phyloP scores from a whole-genome alignment of 495 filamentous ascomycete species.

The Stereocaulon alpinum region DNA sequence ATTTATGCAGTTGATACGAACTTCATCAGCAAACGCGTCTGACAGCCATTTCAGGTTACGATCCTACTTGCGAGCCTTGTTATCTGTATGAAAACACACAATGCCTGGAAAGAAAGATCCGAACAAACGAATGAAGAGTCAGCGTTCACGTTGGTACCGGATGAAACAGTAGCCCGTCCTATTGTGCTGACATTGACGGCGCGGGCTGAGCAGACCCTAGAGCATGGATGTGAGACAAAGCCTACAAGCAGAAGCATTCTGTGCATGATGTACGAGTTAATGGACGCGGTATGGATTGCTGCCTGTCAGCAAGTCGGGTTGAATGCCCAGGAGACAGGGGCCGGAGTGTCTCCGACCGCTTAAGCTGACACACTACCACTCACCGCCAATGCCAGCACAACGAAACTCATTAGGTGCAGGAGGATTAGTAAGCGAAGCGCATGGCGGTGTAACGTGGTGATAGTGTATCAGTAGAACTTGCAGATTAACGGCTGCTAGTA shows the following conservation, averaged over 20 bases:
- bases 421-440: neutral
- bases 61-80: neutral
- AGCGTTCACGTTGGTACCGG: too few relatives aligned
- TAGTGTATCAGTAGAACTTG: neutral
- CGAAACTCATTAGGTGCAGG: neutral
- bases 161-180: too few relatives aligned
- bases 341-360: neutral
- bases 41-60: neutral
- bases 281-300: neutral
- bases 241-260: too few relatives aligned
- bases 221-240: too few relatives aligned
- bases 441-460: neutral
- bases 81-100: neutral
- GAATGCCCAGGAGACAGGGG: neutral
- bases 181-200: too few relatives aligned
- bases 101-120: neutral
- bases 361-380: neutral
- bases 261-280: neutral
- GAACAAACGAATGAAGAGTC: conserved; percentile 4
- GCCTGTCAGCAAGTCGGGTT: neutral
- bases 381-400: too few relatives aligned
- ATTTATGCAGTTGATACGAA: too few relatives aligned
- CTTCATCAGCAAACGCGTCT: too few relatives aligned
- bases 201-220: too few relatives aligned
- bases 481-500: neutral